These are phyloP conservation scores for Volvariella volvacea DNA, from an alignment of 1,284 basidiomycete genomes.

Conservation along the genomic window DNA sequence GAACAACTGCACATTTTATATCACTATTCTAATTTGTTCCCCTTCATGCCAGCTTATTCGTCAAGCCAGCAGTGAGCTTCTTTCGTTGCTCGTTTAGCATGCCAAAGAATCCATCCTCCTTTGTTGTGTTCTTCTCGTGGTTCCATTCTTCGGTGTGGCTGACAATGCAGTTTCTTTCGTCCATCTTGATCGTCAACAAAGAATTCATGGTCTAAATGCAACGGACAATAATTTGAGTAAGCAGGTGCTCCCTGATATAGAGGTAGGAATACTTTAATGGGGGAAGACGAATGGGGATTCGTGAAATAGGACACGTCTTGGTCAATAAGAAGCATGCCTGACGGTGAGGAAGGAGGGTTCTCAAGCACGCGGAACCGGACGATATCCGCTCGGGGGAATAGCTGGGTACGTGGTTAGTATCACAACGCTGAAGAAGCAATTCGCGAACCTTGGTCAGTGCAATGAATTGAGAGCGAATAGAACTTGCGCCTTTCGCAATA, in stretches of 20 bases:
- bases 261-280: slow-evolving; percentile 24
- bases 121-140: slow-evolving; percentile 32
- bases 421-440: slow-evolving; percentile 1
- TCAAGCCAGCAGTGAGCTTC: slow-evolving; percentile 34
- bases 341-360: slow-evolving; percentile 31
- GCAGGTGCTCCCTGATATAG: neutral
- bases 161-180: slow-evolving; percentile 30
- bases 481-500: slow-evolving; percentile 34
- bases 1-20: too few relatives aligned
- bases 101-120: slow-evolving; percentile 40
- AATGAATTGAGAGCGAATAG: slow-evolving; percentile 41
- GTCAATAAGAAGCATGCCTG: slow-evolving; percentile 38
- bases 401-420: slow-evolving; percentile 16
- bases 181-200: slow-evolving; percentile 36
- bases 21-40: neutral
- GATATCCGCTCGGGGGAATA: slow-evolving; percentile 39
- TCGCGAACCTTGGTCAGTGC: slow-evolving; percentile 34
- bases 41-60: slow-evolving; percentile 20
- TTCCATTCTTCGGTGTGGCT: slow-evolving; percentile 44
- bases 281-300: slow-evolving; percentile 27
- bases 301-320: slow-evolving; percentile 43
- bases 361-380: slow-evolving; percentile 36
- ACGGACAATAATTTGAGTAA: neutral
- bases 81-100: slow-evolving; percentile 41
- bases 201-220: slow-evolving; percentile 36